These are phyloP conservation scores for Pseudocercospora fijiensis DNA, from an alignment of 2,329 filamentous ascomycete genomes.

Conservation along the genomic window DNA sequence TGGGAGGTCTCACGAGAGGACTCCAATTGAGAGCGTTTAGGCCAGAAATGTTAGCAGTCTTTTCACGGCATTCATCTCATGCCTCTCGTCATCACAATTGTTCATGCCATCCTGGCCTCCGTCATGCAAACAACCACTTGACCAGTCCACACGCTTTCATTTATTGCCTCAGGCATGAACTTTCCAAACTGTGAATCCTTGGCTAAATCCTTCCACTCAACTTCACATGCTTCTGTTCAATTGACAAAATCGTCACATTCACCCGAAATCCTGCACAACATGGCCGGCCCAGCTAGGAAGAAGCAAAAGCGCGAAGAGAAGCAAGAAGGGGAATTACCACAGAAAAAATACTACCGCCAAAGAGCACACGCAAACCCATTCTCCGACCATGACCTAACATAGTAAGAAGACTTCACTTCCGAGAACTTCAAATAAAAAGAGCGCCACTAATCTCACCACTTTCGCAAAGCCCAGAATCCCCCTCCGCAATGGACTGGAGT, in stretches of 20 bases:
- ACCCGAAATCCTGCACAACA: conserved; percentile 12
- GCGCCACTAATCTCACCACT: conserved; percentile 6
- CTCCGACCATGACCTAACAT: conserved; percentile 84
- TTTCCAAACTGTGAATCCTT: not conserved
- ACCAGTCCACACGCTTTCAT: not conserved
- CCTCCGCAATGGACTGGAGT: conserved; percentile 88
- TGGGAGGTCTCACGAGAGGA: conserved; percentile 10
- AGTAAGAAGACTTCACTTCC: conserved; percentile 63
- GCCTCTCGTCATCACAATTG: not conserved
- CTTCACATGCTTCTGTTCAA: not conserved
- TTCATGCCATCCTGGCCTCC: not conserved
- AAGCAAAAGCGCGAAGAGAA: conserved; percentile 49
- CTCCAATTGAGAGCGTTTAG: not conserved
- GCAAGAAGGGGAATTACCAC: conserved; percentile 64
- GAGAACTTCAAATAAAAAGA: not conserved
- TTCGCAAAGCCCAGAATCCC: conserved; percentile 76
- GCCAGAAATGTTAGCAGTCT: not conserved
- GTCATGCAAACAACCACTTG: not conserved
- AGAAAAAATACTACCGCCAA: conserved; percentile 96
- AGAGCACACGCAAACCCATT: conserved; percentile 97
- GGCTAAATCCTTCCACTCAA: not conserved
- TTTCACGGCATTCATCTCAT: not conserved
- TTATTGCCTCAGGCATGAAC: not conserved
- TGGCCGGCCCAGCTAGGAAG: conserved; percentile 42
- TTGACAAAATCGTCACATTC: not conserved